Conservation (phyloP, 2,329 filamentous ascomycete species). For the Aspergillus pseudotamarii region DNA sequence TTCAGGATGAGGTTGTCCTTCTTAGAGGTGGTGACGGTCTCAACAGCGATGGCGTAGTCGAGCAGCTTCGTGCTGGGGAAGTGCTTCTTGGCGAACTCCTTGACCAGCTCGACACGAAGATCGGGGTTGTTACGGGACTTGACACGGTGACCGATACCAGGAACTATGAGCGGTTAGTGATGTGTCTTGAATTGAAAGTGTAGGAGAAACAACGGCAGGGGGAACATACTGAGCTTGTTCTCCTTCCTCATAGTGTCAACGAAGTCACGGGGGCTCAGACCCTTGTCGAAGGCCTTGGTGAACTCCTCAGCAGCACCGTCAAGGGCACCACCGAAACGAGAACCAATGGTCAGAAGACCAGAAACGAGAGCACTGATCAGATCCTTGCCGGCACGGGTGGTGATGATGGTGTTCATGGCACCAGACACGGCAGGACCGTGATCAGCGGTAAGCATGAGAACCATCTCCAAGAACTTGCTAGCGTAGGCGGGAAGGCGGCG, state of each 20-base stretch:
- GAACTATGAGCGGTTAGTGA: constrained; percentile 58
- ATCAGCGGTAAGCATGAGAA: constrained; percentile 99
- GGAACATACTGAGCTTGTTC: constrained; percentile 88
- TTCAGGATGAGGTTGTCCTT: constrained; percentile 99
- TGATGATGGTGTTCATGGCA: constrained; percentile 99
- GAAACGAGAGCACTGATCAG: constrained; percentile 92
- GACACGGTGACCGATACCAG: constrained; percentile 98
- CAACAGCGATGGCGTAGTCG: constrained; percentile 96
- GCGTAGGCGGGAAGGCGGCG: constrained; percentile 93
- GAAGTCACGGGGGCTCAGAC: constrained; percentile 96
- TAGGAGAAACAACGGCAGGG: neutral
- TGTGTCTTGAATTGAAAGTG: neutral
- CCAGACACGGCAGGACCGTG: constrained; percentile 98
- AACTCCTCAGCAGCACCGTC: constrained; percentile 98
- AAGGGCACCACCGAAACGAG: constrained; percentile 95
- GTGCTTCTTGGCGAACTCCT: constrained; percentile 96
- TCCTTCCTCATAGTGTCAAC: constrained; percentile 99
- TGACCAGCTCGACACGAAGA: constrained; percentile 98
- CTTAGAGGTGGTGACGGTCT: constrained; percentile 98
- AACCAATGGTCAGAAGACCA: constrained; percentile 97
- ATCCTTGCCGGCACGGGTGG: constrained; percentile 98
- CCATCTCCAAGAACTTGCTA: constrained; percentile 99
- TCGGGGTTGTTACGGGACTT: constrained; percentile 99
- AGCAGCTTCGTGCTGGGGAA: constrained; percentile 98
- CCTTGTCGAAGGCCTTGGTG: constrained; percentile 97